Evolutionary conservation across 1,284 basidiomycete genomes (phyloP), one percentile per base, ranked within the genome.

Genomic region (Ceratobasidium sp.): DNA sequence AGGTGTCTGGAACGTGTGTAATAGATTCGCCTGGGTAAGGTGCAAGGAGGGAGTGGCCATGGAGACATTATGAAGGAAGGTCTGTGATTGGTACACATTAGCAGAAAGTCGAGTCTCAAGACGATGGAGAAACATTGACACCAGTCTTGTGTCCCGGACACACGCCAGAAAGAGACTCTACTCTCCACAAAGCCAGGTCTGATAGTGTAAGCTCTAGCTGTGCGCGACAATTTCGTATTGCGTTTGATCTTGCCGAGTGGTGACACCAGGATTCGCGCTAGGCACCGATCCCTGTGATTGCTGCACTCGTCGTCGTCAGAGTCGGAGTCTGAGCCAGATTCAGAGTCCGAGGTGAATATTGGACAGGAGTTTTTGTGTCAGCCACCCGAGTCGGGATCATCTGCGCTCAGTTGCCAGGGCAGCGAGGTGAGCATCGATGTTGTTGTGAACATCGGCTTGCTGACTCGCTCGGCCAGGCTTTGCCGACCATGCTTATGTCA

Each of bases 1-100:
- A 81, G 0, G 84, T 83, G 81, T 93, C 90, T 0, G 87, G 83
- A 84, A 84, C 14, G 83, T 82, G 2, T 83, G 79, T 0, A 73
- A 77, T 20, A 84, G 57, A 18, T 80, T 81, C 70, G 14, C 20
- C 44, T 12, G 52, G 27, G 10, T 12, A 30, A 0, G 82, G 78
- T 4, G 84, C 81, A 66, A 86, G 81, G 2, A 85, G 81, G 0
- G 88, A 85, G 50, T 86, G 83, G 23, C 83, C 83, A 1, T 90
- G 81, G 50, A 93, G 83, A 46, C 74, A 71, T 41, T 77, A 79
- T 16, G 81, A 41, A 2, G 77, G 74, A 27, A 81, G 41, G 77
- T 78, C 80, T 80, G 35, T 35, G 14, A 41, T 41, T 8, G n/a
- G 50, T 30, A 65, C 12, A 20, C 46, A 27, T 48, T 48, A 27